phyloP scores from a whole-genome alignment of 192 early-diverging fungal genomes.

The Diversispora eburnea region DNA sequence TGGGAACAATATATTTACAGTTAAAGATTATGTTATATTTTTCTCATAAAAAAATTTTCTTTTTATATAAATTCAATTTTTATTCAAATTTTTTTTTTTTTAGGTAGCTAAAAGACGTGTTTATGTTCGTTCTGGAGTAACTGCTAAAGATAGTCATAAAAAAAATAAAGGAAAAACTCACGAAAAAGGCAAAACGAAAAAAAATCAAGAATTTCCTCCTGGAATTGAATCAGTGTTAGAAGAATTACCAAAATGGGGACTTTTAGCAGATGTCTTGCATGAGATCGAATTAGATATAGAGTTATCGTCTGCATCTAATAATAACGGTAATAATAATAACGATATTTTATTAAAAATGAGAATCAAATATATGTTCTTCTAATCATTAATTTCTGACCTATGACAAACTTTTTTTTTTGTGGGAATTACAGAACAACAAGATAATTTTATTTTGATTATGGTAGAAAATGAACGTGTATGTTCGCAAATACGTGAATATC shows the following conservation, averaged over 20 bases:
- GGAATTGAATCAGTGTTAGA: conserved; percentile 73
- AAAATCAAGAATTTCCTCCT: conserved; percentile 53
- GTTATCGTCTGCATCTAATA: background rate
- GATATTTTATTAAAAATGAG: too few species aligned
- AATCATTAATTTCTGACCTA: too few species aligned
- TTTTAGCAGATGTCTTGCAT: conserved; percentile 64
- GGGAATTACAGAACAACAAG: background rate
- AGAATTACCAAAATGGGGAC: conserved; percentile 90
- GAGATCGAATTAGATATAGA: conserved; percentile 66
- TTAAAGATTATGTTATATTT: conserved; percentile 32
- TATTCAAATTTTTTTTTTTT: background rate
- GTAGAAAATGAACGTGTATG: conserved; percentile 62
- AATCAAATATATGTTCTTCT: too few species aligned
- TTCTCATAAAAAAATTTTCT: background rate
- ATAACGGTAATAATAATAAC: too few species aligned
- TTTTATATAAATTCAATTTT: background rate
- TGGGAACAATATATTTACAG: conserved; percentile 73
- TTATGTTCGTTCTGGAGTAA: conserved; percentile 32
- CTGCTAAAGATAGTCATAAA: background rate
- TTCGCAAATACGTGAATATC: conserved; percentile 58
- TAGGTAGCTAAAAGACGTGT: conserved; percentile 47
- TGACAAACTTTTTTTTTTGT: background rate
- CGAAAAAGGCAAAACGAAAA: background rate
- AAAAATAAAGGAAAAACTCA: background rate
- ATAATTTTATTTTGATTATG: conserved; percentile 65